A percentile compares a stretch with the other conserved stretches of the same genome.
phyloP scores from a whole-genome alignment of 2,329 filamentous ascomycete genomes.

The Fonsecaea multimorphosa region DNA sequence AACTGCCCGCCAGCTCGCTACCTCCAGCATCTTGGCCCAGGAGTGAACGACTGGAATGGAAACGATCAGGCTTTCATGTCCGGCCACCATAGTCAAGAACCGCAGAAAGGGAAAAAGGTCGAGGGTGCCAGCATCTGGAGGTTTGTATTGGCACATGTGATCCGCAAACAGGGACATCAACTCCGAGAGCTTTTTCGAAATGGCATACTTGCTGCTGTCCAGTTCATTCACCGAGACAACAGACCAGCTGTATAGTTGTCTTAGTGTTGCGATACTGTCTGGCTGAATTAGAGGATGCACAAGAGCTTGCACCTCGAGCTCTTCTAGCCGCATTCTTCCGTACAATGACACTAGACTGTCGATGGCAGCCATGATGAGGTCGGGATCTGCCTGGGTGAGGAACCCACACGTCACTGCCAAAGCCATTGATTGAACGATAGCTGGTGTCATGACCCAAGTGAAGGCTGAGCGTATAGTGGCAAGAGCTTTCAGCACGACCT shows the following conservation, averaged over 20 bases:
- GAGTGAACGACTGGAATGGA: conserved; percentile 91
- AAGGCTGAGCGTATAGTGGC: conserved; percentile 78
- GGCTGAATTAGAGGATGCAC: conserved; percentile 78
- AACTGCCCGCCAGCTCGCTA: conserved; percentile 71
- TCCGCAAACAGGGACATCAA: conserved; percentile 84
- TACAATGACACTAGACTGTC: conserved; percentile 86
- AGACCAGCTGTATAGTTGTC: conserved; percentile 79
- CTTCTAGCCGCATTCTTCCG: conserved; percentile 72
- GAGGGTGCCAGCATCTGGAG: conserved; percentile 66
- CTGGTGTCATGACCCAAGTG: conserved; percentile 85
- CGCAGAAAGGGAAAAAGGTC: conserved; percentile 78
- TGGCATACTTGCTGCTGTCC: conserved; percentile 88
- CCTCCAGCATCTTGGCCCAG: conserved; percentile 82
- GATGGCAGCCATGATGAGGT: conserved; percentile 77
- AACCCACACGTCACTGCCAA: conserved; percentile 73
- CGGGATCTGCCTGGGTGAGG: conserved; percentile 71
- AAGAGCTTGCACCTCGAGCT: conserved; percentile 78
- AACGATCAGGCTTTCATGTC: conserved; percentile 85
- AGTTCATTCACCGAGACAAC: conserved; percentile 79
- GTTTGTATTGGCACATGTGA: conserved; percentile 79
- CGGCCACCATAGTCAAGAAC: conserved; percentile 78
- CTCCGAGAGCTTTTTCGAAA: conserved; percentile 94
- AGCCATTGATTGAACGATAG: conserved; percentile 73
- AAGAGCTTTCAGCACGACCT: conserved; percentile 76
- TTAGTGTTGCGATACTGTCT: conserved; percentile 73